phyloP scores from a whole-genome alignment of 352 stramenopile genomes.

The Globisporangium sylvaticum region DNA sequence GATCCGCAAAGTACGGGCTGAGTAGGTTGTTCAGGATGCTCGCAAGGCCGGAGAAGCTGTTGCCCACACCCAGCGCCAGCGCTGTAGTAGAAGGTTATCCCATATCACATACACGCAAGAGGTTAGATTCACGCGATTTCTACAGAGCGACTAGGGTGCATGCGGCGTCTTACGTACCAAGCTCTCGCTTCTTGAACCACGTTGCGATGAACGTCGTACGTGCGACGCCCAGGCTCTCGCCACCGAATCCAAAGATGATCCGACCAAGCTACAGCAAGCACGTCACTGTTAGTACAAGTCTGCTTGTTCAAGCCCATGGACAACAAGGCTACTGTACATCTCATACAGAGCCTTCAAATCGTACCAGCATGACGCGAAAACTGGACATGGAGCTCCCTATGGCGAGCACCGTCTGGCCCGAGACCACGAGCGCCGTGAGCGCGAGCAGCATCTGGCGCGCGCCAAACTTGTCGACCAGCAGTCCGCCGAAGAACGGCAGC shows the following conservation, averaged over 20 bases:
- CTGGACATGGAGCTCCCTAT: conserved; percentile 45
- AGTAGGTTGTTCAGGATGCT: conserved; percentile 79
- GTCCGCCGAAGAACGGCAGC: conserved; percentile 78
- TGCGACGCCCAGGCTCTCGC: conserved; percentile 75
- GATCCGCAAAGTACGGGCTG: conserved; percentile 60
- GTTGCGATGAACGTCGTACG: conserved; percentile 63
- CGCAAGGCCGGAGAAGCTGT: conserved; percentile 65
- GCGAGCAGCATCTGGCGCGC: conserved; percentile 52
- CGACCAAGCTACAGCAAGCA: conserved; percentile 50
- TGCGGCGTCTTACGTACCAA: conserved; percentile 46
- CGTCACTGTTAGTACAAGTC: background rate
- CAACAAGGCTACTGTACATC: background rate
- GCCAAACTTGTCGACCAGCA: conserved; percentile 69
- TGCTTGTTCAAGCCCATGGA: background rate
- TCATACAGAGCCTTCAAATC: background rate
- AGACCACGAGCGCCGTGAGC: conserved; percentile 54
- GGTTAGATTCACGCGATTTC: background rate
- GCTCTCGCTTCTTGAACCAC: conserved; percentile 82
- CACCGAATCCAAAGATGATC: conserved; percentile 81
- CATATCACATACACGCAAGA: background rate
- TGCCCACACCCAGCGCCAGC: conserved; percentile 74
- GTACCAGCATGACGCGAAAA: conserved; percentile 45
- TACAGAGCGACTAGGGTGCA: background rate
- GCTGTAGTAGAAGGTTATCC: conserved; percentile 24
- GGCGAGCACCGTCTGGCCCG: conserved; percentile 66